A percentile compares a stretch with the other conserved stretches of the same genome.
Evolutionary conservation across 2,329 filamentous ascomycete genomes (phyloP).

Genomic region (Neofusicoccum cordaticola): DNA sequence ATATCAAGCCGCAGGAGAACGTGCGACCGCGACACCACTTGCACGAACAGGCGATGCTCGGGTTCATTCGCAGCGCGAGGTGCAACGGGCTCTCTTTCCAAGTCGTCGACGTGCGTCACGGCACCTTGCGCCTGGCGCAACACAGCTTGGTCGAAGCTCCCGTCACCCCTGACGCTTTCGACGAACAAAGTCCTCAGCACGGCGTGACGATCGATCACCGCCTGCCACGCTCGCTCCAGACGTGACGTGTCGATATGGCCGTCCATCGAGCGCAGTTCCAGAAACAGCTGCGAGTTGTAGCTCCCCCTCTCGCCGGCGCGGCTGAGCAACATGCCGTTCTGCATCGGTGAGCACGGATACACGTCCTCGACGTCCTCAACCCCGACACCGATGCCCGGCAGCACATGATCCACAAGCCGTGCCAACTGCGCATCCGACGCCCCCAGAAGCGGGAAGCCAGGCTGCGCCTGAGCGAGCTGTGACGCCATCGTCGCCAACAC

Average conservation of each 20-base stretch:
- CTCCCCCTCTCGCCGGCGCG: not conserved
- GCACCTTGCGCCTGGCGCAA: not conserved
- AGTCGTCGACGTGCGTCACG: slow-evolving; percentile 22
- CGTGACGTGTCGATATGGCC: slow-evolving; percentile 24
- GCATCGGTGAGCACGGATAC: slow-evolving; percentile 15
- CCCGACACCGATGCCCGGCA: not conserved
- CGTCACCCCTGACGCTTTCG: slow-evolving; percentile 33
- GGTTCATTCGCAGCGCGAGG: slow-evolving; percentile 30
- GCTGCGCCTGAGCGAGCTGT: not conserved
- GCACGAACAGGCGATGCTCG: slow-evolving; percentile 32
- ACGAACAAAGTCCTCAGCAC: slow-evolving; percentile 33
- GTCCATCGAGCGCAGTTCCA: not conserved
- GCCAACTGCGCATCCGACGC: not conserved
- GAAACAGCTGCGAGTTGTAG: slow-evolving; percentile 7
- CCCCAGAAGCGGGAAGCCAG: not conserved
- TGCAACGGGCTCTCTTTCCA: slow-evolving; percentile 22
- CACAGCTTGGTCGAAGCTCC: slow-evolving; percentile 33
- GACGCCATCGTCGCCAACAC: slow-evolving; percentile 32
- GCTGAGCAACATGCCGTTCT: slow-evolving; percentile 15
- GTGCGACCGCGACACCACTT: too few relatives aligned
- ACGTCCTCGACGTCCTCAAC: slow-evolving; percentile 23
- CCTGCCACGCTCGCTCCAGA: slow-evolving; percentile 34
- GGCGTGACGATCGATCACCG: slow-evolving; percentile 33
- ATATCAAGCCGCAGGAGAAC: slow-evolving; percentile 43
- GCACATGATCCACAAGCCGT: not conserved